Percentiles rank a stretch among this genome's conserved stretches.
Evolutionary conservation across 306 rosid species (phyloP).

Genomic region (Arachis hypogaea): DNA sequence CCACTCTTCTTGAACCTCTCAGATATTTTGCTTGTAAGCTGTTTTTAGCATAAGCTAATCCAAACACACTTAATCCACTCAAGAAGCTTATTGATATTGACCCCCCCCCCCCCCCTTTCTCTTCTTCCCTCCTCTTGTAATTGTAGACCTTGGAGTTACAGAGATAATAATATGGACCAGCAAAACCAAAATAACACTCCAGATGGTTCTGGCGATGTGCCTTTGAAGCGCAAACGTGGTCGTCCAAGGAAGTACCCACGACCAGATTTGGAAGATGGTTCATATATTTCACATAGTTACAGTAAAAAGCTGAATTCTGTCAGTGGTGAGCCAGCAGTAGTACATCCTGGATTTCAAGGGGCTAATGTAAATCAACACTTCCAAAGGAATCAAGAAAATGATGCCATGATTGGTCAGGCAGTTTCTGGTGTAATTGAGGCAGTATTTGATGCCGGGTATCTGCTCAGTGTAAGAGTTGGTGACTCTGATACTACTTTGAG

Average conservation of each 20-base stretch:
- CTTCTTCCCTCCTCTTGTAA: neutral
- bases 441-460: constrained; percentile 89
- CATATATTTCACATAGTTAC: constrained; percentile 42
- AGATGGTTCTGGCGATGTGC: constrained; percentile 63
- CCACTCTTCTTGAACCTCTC: neutral
- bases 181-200: constrained; percentile 55
- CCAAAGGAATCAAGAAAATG: constrained; percentile 53
- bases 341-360: constrained; percentile 61
- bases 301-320: constrained; percentile 46
- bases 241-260: constrained; percentile 92
- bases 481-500: constrained; percentile 70
- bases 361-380: constrained; percentile 56
- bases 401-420: constrained; percentile 64
- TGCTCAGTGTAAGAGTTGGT: constrained; percentile 81
- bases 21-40: neutral
- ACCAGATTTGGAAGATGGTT: constrained; percentile 50
- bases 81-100: neutral
- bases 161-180: constrained; percentile 58
- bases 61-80: constrained; percentile 7
- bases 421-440: constrained; percentile 91
- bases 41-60: neutral
- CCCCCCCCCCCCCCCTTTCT: no score
- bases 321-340: constrained; percentile 41
- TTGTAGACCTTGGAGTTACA: constrained; percentile 39
- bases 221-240: constrained; percentile 92